phyloP scores from a whole-genome alignment of 306 rosid species.

The Malus asiatica region DNA sequence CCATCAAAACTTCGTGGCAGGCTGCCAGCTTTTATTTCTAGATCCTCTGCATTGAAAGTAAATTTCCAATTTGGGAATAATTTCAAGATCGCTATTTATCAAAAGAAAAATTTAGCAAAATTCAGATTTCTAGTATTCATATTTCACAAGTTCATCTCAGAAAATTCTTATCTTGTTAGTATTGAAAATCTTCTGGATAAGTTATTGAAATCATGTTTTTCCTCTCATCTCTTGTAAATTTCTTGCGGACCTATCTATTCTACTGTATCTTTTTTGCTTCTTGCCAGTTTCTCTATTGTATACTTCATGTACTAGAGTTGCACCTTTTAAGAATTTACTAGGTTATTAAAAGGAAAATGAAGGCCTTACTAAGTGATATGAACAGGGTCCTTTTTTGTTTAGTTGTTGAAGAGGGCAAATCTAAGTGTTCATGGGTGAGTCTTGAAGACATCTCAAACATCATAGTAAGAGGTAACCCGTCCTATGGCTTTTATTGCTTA shows the following conservation, averaged over 20 bases:
- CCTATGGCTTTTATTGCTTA: constrained; percentile 7
- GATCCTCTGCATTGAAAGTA: not conserved
- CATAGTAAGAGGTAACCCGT: constrained; percentile 64
- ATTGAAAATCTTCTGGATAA: not conserved
- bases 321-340: not conserved
- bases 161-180: not conserved
- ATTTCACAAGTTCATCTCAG: not conserved
- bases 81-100: not conserved
- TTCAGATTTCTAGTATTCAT: not conserved
- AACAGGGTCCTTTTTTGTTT: constrained; percentile 92
- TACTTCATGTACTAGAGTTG: not conserved
- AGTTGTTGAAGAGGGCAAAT: constrained; percentile 96
- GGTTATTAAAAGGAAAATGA: not conserved
- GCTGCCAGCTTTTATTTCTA: not conserved
- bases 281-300: not conserved
- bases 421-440: constrained; percentile 96
- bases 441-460: constrained; percentile 89
- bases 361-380: not conserved
- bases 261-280: not conserved
- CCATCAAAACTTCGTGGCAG: not conserved
- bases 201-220: not conserved
- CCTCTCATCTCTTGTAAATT: not conserved
- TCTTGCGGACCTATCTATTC: not conserved
- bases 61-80: not conserved
- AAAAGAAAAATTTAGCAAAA: not conserved